Evolutionary conservation across 1,284 basidiomycete genomes (phyloP), one percentile per base, ranked within the genome.

Genomic region (Cryptococcus deneoformans): DNA sequence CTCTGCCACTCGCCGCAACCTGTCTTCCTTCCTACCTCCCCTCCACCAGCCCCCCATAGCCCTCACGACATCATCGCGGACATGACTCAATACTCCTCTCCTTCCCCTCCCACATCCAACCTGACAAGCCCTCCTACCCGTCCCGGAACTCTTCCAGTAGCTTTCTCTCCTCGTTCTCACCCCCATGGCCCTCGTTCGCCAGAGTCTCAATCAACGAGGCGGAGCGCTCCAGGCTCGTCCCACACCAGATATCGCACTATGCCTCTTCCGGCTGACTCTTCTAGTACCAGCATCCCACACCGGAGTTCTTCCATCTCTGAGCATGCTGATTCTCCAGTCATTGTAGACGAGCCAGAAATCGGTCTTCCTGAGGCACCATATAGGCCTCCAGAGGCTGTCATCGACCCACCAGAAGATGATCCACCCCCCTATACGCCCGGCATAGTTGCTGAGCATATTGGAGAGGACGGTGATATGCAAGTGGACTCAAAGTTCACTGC

Each of bases 381-480:
- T 56, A 67, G 74, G 39, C 64, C 69, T 0, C 74, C 74, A 16
- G 74, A 76, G 57, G 64, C 69, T 1, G 71, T 76, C 29, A 62
- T 71, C 24, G 74, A 76, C 49, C 63, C 63, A 3, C 46, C 62
- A 14, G 71, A 72, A 16, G 73, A 74, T 38, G 53, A 64, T 34
- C 62, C 64, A 5, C 65, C 64, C 2, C 63, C 62, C 12, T 68
- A 64, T 53, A 60, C 69, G 0, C 71, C 71, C 0, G 73, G 70
- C 2, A 68, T 72, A 3, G 57, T 76, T 4, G 69, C 70, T 5
- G 73, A 69, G 43, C 63, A 71, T 48, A 44, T 61, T 11, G 61
- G 53, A 1, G 60, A 52, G 29, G 70, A 70, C 16, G 64, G 66
- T 14, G 68, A 67, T 11, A 55, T 56, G 52, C 42, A 16, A 16